Base-by-base conservation (phyloP, 768 basidiomycete species). In the Termitomyces sp. region DNA sequence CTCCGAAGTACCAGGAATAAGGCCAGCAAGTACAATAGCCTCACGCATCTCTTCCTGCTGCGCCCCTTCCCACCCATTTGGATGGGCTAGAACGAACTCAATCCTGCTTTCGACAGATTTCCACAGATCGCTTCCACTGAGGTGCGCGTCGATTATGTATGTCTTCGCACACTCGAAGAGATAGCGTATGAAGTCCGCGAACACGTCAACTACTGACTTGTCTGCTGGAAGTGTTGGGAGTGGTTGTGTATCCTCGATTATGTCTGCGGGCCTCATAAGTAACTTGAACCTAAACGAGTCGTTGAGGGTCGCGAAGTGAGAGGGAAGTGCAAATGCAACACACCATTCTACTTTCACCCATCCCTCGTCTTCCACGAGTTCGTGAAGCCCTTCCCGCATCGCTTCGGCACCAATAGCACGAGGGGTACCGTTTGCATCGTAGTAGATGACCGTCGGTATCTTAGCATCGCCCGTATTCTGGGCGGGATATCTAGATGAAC, bases 21-120 rank as follows among this genome's bases (percentile, higher is more conserved):
- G 74, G 8, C 83, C 82, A 0, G 84, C 86, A 20, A 68, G 59
- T 1, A 81, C 71, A 0, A 84, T 83, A 1, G 86, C 86, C 29
- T 70, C 69, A 4, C 86, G 80, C 73, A 88, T 84, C 65, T 79
- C 74, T 29, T 72, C 73, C 63, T 88, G 87, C 65, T 88, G 86
- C 1, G 68, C 70, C 0, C 84, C 83, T 63, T 82, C 86, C 86
- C 86, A 88, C 0, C 84, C 86, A 63, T 87, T 87, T 5, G 86
- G 86, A 64, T 87, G 86, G 1, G 80, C 79, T 15, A 88, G 76
- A 5, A 88, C 76, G 60, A 80, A 83, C 37, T 84, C 77, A 34
- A 83, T 77, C 7, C 63, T 71, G 15, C 70, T 64, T 63, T 80
- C 73, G 7, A 85, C 62, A 7, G 76, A 77, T 8, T 66, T 68